Conservation (phyloP, 148 eudicot genomes). For the Bassia scoparia region DNA sequence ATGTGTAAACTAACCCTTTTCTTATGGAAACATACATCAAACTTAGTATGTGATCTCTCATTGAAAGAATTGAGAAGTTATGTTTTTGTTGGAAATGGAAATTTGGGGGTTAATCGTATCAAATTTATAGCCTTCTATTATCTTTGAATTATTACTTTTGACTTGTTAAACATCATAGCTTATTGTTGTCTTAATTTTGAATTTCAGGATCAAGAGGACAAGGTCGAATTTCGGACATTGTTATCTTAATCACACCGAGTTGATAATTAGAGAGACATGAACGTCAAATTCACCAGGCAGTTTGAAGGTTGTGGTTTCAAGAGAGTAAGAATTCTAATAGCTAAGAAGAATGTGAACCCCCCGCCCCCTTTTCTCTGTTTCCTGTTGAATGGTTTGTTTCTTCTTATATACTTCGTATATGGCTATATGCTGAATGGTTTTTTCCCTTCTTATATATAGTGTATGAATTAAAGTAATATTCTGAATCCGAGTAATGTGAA, state of each 20-base stretch:
- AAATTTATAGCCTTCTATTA: conserved; percentile 1
- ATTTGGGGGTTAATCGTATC: neutral
- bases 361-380: neutral
- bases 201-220: conserved; percentile 59
- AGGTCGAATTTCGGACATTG: conserved; percentile 82
- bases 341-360: neutral
- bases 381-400: neutral
- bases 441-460: too few relatives aligned
- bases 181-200: conserved; percentile 15
- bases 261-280: conserved; percentile 80
- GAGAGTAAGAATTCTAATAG: conserved; percentile 49
- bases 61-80: neutral
- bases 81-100: neutral
- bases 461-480: too few relatives aligned
- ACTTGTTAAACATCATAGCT: conserved; percentile 1
- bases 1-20: conserved; percentile 7
- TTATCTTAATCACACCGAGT: conserved; percentile 58
- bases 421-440: too few relatives aligned
- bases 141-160: neutral
- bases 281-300: conserved; percentile 87
- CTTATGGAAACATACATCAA: too few relatives aligned
- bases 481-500: too few relatives aligned
- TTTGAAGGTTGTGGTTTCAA: conserved; percentile 86
- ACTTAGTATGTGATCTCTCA: neutral
- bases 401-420: neutral